A percentile compares a stretch with the other conserved stretches of the same genome.
Conservation (phyloP, 2,329 filamentous ascomycete genomes). For the Monosporascus cannonballus region DNA sequence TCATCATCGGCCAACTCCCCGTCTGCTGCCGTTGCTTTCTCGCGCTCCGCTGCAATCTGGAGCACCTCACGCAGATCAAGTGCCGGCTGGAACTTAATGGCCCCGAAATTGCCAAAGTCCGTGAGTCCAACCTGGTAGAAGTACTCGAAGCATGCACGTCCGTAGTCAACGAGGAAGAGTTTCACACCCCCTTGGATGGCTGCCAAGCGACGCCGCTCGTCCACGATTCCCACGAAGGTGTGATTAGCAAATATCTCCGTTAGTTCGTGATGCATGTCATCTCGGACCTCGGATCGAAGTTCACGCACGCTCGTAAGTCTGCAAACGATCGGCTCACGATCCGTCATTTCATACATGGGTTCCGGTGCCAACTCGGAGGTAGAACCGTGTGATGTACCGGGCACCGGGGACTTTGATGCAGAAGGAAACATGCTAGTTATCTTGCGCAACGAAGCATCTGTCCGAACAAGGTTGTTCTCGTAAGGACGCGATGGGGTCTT, state of each 20-base stretch:
- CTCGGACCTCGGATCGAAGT: conserved; percentile 73
- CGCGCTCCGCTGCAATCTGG: conserved; percentile 63
- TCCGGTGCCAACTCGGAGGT: conserved; percentile 24
- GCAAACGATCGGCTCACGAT: conserved; percentile 64
- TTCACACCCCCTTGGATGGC: conserved; percentile 91
- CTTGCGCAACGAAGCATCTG: conserved; percentile 82
- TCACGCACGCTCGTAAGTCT: conserved; percentile 80
- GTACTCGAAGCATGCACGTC: conserved; percentile 77
- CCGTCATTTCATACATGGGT: conserved; percentile 59
- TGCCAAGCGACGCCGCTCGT: conserved; percentile 78
- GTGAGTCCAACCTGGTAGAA: conserved; percentile 94
- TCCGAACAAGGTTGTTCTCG: conserved; percentile 85
- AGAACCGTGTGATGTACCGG: conserved; percentile 18
- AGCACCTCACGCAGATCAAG: conserved; percentile 68
- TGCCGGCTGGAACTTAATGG: conserved; percentile 72
- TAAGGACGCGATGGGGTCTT: conserved; percentile 53
- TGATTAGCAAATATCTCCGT: conserved; percentile 83
- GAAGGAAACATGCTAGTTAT: conserved; percentile 94
- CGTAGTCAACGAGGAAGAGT: conserved; percentile 90
- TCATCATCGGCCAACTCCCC: conserved; percentile 31
- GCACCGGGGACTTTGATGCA: conserved; percentile 31
- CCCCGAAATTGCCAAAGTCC: conserved; percentile 92
- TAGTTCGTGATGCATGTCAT: conserved; percentile 75
- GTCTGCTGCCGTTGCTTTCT: conserved; percentile 44
- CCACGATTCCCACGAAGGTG: conserved; percentile 90